Evolutionary conservation across 371 early-diverging fungal species (phyloP).

Genomic region (Apophysomyces trapeziformis): DNA sequence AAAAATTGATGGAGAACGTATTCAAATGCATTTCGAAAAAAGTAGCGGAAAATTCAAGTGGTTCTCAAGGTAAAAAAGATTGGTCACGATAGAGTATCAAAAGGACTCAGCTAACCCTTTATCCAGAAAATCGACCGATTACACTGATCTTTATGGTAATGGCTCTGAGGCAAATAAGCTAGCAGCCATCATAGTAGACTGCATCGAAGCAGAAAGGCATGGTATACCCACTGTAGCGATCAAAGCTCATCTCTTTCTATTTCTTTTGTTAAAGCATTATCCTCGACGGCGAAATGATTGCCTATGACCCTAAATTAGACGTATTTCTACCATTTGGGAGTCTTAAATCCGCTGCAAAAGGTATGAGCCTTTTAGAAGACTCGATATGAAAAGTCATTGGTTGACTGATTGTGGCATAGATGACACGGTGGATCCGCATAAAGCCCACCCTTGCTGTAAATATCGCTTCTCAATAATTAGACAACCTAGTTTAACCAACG

Average conservation of each 20-base stretch:
- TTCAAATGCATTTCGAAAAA: slow-evolving; percentile 70
- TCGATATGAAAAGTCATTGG: slow-evolving; percentile 6
- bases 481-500: background rate
- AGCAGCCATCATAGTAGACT: slow-evolving; percentile 22
- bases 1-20: slow-evolving; percentile 81
- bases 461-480: background rate
- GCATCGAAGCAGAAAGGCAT: slow-evolving; percentile 31
- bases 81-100: background rate
- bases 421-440: slow-evolving; percentile 28
- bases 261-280: slow-evolving; percentile 26
- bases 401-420: slow-evolving; percentile 5
- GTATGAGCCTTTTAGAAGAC: slow-evolving; percentile 35
- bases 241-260: background rate
- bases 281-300: slow-evolving; percentile 77
- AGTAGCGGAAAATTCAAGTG: slow-evolving; percentile 50
- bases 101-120: background rate
- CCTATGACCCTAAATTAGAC: slow-evolving; percentile 61
- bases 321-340: slow-evolving; percentile 71
- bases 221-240: background rate
- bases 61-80: slow-evolving; percentile 51
- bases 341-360: slow-evolving; percentile 67
- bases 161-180: slow-evolving; percentile 28
- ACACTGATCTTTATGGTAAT: slow-evolving; percentile 67
- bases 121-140: slow-evolving; percentile 59
- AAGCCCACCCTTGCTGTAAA: slow-evolving; percentile 61